A percentile compares a stretch with the other conserved stretches of the same genome.
Evolutionary conservation across 306 rosid genomes (phyloP).

Genomic region (Glycine latifolia): DNA sequence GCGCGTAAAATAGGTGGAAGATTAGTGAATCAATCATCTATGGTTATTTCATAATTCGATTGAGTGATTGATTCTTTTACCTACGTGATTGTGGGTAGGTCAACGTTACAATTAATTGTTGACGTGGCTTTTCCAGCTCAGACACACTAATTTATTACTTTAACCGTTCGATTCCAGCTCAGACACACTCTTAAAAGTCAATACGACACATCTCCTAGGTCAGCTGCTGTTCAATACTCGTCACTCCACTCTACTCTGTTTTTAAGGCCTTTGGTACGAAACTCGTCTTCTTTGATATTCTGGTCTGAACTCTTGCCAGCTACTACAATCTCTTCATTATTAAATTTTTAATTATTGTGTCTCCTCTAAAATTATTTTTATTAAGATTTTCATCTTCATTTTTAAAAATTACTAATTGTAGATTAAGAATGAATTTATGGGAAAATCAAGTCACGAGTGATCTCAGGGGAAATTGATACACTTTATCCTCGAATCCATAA

Average conservation of each 20-base stretch:
- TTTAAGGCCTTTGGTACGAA: not conserved
- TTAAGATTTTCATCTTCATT: not conserved
- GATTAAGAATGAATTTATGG: not conserved
- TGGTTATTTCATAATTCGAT: not conserved
- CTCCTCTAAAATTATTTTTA: not conserved
- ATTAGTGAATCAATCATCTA: not conserved
- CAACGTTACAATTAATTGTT: constrained; percentile 37
- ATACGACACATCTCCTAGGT: constrained; percentile 27
- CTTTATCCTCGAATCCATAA: constrained; percentile 38
- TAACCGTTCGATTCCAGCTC: constrained; percentile 3
- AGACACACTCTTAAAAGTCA: constrained; percentile 40
- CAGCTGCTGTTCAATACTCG: not conserved
- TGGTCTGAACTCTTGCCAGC: not conserved
- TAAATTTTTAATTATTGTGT: not conserved
- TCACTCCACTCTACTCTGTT: not conserved
- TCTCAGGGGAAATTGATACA: not conserved
- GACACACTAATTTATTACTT: constrained; percentile 7
- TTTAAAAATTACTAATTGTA: not conserved
- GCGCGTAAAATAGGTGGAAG: not conserved
- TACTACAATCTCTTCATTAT: not conserved
- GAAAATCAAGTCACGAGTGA: not conserved
- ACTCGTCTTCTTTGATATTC: not conserved
- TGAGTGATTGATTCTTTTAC: not conserved
- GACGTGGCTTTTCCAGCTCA: constrained; percentile 33
- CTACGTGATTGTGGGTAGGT: constrained; percentile 12